Conservation (phyloP, 768 basidiomycete species). For the Neoboletus magnificus region DNA sequence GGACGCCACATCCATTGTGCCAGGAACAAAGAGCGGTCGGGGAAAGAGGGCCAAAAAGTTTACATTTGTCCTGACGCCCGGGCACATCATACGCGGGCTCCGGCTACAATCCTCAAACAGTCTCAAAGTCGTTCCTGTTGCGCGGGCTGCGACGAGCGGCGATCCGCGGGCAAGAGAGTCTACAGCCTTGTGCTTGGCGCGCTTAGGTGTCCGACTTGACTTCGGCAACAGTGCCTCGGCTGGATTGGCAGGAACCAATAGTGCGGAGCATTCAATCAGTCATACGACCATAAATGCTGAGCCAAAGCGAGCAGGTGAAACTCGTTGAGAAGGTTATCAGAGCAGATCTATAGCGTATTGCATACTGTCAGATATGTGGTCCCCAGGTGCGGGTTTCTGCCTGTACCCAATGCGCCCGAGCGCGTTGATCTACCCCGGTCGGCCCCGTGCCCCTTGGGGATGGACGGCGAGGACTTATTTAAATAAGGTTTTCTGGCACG, state of each 20-base stretch:
- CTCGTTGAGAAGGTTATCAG: not conserved
- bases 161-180: constrained; percentile 16
- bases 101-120: constrained; percentile 8
- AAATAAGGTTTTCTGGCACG: not conserved
- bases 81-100: constrained; percentile 40
- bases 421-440: not conserved
- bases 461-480: too few species aligned
- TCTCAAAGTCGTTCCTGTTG: not conserved
- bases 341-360: not conserved
- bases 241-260: not conserved
- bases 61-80: constrained; percentile 35
- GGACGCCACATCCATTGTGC: constrained; percentile 28
- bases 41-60: constrained; percentile 24
- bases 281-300: constrained; percentile 8
- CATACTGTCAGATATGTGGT: not conserved
- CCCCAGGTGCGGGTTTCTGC: not conserved
- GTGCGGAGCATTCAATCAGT: not conserved
- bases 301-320: not conserved
- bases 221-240: constrained; percentile 11
- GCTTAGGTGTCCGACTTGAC: constrained; percentile 27
- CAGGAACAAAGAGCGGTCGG: constrained; percentile 16
- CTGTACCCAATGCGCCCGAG: not conserved
- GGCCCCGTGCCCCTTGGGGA: not conserved
- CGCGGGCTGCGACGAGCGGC: not conserved
- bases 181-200: constrained; percentile 29